phyloP scores from a whole-genome alignment of 345 rosid genomes.

The Eucalyptus polyanthemos region DNA sequence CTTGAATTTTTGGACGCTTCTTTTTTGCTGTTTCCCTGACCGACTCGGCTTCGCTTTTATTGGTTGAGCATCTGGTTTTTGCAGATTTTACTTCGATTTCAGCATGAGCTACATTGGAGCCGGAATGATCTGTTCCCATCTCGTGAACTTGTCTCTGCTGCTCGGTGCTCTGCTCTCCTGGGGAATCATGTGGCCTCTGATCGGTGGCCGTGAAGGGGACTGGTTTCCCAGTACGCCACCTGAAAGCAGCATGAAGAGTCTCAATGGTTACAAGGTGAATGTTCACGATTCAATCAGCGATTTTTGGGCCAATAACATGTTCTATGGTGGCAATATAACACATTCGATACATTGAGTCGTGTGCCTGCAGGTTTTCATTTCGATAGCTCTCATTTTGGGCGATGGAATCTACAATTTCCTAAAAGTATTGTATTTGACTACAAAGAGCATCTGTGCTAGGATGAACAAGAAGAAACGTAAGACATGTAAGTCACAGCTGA shows the following conservation, averaged over 20 bases:
- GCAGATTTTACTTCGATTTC: slow-evolving; percentile 90
- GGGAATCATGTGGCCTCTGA: slow-evolving; percentile 97
- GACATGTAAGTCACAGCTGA: neutral
- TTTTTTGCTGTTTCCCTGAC: neutral
- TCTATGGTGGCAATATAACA: neutral
- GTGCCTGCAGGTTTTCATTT: slow-evolving; percentile 17
- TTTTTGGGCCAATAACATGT: neutral
- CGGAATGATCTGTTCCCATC: slow-evolving; percentile 97
- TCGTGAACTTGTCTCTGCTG: slow-evolving; percentile 81
- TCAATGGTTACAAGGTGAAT: slow-evolving; percentile 76
- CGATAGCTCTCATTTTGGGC: slow-evolving; percentile 23
- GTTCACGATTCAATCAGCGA: neutral
- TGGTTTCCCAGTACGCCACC: slow-evolving; percentile 54
- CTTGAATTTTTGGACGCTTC: neutral
- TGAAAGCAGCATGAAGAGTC: slow-evolving; percentile 76
- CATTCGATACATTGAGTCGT: neutral
- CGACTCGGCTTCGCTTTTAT: neutral
- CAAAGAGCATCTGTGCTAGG: neutral
- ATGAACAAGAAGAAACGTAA: neutral
- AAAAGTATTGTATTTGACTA: slow-evolving; percentile 5
- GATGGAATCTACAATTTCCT: slow-evolving; percentile 29
- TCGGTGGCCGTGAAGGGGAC: slow-evolving; percentile 46
- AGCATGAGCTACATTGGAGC: slow-evolving; percentile 88
- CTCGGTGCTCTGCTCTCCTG: slow-evolving; percentile 83
- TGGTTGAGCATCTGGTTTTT: slow-evolving; percentile 1